These are phyloP conservation scores for Botrytis fragariae DNA, from an alignment of 2,329 filamentous ascomycete genomes.

Conservation along the genomic window DNA sequence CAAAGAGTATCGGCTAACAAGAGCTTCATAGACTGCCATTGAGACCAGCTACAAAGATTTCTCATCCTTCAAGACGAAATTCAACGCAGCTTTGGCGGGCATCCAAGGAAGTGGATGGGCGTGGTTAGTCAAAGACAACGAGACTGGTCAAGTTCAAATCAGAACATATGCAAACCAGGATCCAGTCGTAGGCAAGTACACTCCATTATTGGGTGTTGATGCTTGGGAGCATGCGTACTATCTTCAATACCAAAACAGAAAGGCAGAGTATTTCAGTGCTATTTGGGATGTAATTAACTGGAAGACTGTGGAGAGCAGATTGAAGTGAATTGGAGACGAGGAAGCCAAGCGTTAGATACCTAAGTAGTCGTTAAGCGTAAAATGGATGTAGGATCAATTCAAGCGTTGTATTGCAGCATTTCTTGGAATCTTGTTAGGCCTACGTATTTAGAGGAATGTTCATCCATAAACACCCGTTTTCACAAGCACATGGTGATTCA, in stretches of 20 bases:
- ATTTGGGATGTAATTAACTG: slow-evolving; percentile 97
- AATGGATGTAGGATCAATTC: slow-evolving; percentile 4
- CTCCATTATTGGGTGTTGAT: slow-evolving; percentile 83
- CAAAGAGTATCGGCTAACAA: background rate
- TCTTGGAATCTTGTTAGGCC: background rate
- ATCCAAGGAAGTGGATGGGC: slow-evolving; percentile 61
- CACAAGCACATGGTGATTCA: background rate
- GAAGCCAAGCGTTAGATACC: background rate
- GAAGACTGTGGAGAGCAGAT: slow-evolving; percentile 81
- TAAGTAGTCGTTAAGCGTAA: background rate
- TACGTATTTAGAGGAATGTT: background rate
- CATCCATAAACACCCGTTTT: background rate
- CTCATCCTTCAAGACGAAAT: slow-evolving; percentile 54
- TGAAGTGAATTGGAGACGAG: slow-evolving; percentile 42
- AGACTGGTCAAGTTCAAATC: slow-evolving; percentile 55
- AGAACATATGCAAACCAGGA: slow-evolving; percentile 83
- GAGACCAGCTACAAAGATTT: slow-evolving; percentile 49
- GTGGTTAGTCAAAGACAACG: slow-evolving; percentile 55
- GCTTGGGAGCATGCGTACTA: slow-evolving; percentile 98
- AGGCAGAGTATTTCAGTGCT: slow-evolving; percentile 91
- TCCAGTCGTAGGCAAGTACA: slow-evolving; percentile 78
- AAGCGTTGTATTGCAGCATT: background rate
- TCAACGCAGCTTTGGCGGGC: slow-evolving; percentile 57
- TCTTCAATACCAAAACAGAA: slow-evolving; percentile 94
- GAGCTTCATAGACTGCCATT: slow-evolving; percentile 34